Percentiles rank a stretch among this genome's conserved stretches.
Evolutionary conservation across 495 filamentous ascomycete species (phyloP).

Genomic region (Penicillium egyptiacum): DNA sequence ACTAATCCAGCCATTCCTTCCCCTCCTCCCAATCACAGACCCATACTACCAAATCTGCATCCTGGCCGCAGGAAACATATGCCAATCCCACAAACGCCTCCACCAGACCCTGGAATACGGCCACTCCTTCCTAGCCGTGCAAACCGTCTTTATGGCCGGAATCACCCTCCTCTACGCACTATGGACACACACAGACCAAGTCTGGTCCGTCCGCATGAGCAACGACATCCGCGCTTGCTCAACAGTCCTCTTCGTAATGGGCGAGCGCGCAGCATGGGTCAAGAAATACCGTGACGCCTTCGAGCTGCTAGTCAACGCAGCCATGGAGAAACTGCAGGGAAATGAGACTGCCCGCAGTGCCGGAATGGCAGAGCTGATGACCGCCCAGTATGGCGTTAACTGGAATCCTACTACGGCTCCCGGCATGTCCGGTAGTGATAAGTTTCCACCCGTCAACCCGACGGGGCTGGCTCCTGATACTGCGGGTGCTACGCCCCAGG

Average conservation of each 20-base stretch:
- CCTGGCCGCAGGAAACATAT: slow-evolving; percentile 52
- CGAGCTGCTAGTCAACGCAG: slow-evolving; percentile 52
- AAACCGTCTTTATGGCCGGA: slow-evolving; percentile 56
- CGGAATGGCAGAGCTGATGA: slow-evolving; percentile 47
- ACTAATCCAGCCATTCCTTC: slow-evolving; percentile 53
- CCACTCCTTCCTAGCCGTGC: slow-evolving; percentile 55
- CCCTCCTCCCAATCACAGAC: slow-evolving; percentile 48
- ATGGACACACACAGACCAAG: slow-evolving; percentile 46
- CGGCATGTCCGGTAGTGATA: slow-evolving; percentile 21
- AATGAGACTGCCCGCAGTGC: slow-evolving; percentile 39
- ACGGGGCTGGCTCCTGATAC: slow-evolving; percentile 19
- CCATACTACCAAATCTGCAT: slow-evolving; percentile 53
- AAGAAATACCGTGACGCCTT: slow-evolving; percentile 57
- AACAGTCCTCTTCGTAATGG: slow-evolving; percentile 55
- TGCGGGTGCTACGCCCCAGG: slow-evolving; percentile 4
- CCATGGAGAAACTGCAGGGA: slow-evolving; percentile 53
- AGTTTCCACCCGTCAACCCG: slow-evolving; percentile 15
- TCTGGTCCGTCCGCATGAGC: slow-evolving; percentile 54
- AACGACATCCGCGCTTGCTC: slow-evolving; percentile 58
- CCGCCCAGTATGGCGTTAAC: slow-evolving; percentile 33
- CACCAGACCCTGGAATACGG: slow-evolving; percentile 55
- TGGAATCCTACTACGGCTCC: slow-evolving; percentile 16
- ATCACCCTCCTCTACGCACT: slow-evolving; percentile 53
- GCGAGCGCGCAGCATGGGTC: slow-evolving; percentile 52
- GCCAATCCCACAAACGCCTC: slow-evolving; percentile 54